Base-by-base conservation (phyloP, 306 rosid genomes). In the Trifolium pratense region DNA sequence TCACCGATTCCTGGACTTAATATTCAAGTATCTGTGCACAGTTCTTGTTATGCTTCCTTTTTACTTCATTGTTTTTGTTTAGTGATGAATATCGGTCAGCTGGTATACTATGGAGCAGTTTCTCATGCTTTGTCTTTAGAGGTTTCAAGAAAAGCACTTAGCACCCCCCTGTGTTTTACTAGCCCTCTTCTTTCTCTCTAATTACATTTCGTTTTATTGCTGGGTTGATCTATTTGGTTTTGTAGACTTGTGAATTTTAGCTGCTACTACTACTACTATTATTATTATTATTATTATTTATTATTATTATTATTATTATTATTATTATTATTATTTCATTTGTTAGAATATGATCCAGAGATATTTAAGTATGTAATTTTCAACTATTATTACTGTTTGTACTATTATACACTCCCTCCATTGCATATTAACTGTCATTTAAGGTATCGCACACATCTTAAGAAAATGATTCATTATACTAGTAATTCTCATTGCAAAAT, bases 191-290 rank as follows among this genome's bases (percentile, higher is more conserved):
- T 17, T 49, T 53, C 37, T 37, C 34, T 16, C 23, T 43, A 31
- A 34, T 42, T 49, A 36, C 20, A 14, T 36, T 57, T 64, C 0
- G 21, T 65, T 63, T 58, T 65, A 26, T 23, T 70, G 53, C 66
- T 49, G 60, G 68, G 62, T 42, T 37, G 66, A 15, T 75, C 36
- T 48, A 34, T 14, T 80, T 57, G 48, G 40, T 63, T 51, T 49
- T 40, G 61, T 60, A 14, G 21, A 34, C 45, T 70, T 62, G 61
- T 31, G 76, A 76, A 57, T 73, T 67, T 69, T 13, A 12, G 79
- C 59, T 49, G n/a, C n/a, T n/a, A n/a, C n/a, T n/a, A n/a, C n/a
- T n/a, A n/a, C n/a, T n/a, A n/a, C n/a, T n/a, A n/a, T n/a, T n/a
- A n/a, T n/a, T n/a, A n/a, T n/a, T n/a, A n/a, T n/a, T n/a, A n/a